These are phyloP conservation scores for Bondarzewia mesenterica DNA, from an alignment of 1,284 basidiomycete species.

Conservation along the genomic window DNA sequence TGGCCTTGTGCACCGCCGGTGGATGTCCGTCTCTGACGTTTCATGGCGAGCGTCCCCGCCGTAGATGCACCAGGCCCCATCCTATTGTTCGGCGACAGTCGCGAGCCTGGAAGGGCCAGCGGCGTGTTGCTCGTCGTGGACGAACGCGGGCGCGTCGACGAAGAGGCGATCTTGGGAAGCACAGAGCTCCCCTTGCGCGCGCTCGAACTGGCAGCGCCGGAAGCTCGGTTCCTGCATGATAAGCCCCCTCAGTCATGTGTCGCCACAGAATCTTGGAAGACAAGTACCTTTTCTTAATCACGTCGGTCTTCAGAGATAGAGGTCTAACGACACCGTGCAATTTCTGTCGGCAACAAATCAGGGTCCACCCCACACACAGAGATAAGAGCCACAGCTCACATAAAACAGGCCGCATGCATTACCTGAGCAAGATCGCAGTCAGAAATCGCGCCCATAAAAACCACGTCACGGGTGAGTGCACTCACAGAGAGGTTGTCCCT, in stretches of 20 bases:
- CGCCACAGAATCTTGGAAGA: not conserved
- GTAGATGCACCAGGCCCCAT: slow-evolving; percentile 14
- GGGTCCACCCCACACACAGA: not conserved
- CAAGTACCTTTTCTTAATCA: slow-evolving; percentile 89
- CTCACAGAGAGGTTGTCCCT: slow-evolving; percentile 88
- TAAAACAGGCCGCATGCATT: slow-evolving; percentile 89
- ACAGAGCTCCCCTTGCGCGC: slow-evolving; percentile 52
- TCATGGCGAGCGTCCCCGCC: slow-evolving; percentile 47
- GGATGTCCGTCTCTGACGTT: slow-evolving; percentile 73
- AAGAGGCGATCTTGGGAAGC: slow-evolving; percentile 64
- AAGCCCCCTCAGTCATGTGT: slow-evolving; percentile 5
- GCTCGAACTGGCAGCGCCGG: slow-evolving; percentile 54
- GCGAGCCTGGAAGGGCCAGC: slow-evolving; percentile 32
- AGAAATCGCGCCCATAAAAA: slow-evolving; percentile 9
- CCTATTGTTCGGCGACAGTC: slow-evolving; percentile 29
- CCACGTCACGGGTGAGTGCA: slow-evolving; percentile 14
- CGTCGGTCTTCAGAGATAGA: slow-evolving; percentile 90
- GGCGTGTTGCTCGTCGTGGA: slow-evolving; percentile 53
- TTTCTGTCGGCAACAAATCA: slow-evolving; percentile 46
- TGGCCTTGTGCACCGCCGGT: slow-evolving; percentile 17
- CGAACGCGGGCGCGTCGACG: slow-evolving; percentile 56
- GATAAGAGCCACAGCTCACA: slow-evolving; percentile 41
- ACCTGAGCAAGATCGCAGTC: slow-evolving; percentile 27
- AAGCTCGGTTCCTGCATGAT: slow-evolving; percentile 60
- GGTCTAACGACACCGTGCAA: slow-evolving; percentile 92